Conservation (phyloP, 139 green algal species). For the Tetraselmis striata region DNA sequence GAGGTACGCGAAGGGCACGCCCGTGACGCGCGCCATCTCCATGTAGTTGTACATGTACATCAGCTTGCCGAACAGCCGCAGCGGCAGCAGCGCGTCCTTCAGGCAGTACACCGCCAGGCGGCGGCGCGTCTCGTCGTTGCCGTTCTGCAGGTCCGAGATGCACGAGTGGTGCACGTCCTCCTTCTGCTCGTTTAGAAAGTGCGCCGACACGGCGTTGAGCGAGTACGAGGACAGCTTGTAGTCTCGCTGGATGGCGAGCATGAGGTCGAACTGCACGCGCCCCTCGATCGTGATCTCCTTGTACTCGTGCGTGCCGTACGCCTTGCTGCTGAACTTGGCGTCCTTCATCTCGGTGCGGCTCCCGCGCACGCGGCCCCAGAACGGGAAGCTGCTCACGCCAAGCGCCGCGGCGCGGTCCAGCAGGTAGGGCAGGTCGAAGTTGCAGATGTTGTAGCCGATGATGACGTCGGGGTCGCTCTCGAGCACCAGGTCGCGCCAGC, state of each 20-base stretch:
- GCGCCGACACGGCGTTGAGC: constrained; percentile 88
- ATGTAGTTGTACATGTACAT: constrained; percentile 99
- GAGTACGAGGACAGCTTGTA: constrained; percentile 96
- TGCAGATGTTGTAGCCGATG: constrained; percentile 97
- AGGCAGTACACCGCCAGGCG: constrained; percentile 97
- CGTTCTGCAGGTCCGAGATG: constrained; percentile 93
- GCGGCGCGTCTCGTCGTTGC: constrained; percentile 82
- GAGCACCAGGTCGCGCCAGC: constrained; percentile 75
- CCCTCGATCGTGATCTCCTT: constrained; percentile 98
- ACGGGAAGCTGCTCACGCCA: constrained; percentile 64
- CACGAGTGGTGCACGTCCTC: constrained; percentile 96
- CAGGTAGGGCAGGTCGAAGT: constrained; percentile 98
- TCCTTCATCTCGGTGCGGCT: constrained; percentile 70
- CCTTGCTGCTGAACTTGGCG: constrained; percentile 82
- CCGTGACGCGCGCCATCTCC: constrained; percentile 98
- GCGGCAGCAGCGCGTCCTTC: constrained; percentile 90
- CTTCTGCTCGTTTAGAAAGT: constrained; percentile 97
- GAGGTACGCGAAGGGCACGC: constrained; percentile 14
- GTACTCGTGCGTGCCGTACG: constrained; percentile 95
- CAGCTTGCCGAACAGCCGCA: constrained; percentile 90
- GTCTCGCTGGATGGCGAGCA: constrained; percentile 89
- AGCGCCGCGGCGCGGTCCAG: constrained; percentile 82
- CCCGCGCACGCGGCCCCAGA: constrained; percentile 76
- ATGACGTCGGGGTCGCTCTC: constrained; percentile 79
- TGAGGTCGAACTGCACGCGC: constrained; percentile 92